A percentile compares a stretch with the other conserved stretches of the same genome.
These are phyloP conservation scores for Globisporangium paddicum DNA, from an alignment of 352 stramenopile genomes.

Conservation along the genomic window DNA sequence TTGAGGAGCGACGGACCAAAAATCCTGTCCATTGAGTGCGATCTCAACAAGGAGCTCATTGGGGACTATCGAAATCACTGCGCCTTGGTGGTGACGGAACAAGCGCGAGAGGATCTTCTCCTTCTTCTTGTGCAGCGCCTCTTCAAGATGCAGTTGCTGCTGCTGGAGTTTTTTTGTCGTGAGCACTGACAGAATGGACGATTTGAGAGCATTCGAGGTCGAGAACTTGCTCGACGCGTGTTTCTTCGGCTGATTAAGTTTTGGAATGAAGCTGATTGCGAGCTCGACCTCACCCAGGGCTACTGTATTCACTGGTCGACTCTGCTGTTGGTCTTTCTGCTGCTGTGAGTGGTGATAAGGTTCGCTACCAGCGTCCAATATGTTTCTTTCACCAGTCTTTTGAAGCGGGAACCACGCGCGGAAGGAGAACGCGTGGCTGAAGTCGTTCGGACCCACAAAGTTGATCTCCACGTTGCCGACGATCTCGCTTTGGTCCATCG, in stretches of 20 bases:
- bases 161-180: slow-evolving; percentile 26
- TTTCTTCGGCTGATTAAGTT: background rate
- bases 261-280: slow-evolving; percentile 37
- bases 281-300: slow-evolving; percentile 51
- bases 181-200: slow-evolving; percentile 48
- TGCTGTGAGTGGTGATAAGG: slow-evolving; percentile 4
- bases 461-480: slow-evolving; percentile 46
- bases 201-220: slow-evolving; percentile 24
- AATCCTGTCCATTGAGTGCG: slow-evolving; percentile 65
- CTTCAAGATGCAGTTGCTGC: slow-evolving; percentile 2
- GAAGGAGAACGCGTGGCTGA: slow-evolving; percentile 27
- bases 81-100: slow-evolving; percentile 32
- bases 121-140: slow-evolving; percentile 22
- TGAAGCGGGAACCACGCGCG: slow-evolving; percentile 54
- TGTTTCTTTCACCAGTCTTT: slow-evolving; percentile 9
- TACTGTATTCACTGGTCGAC: background rate
- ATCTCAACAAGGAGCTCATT: slow-evolving; percentile 52
- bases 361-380: slow-evolving; percentile 3
- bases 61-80: slow-evolving; percentile 26
- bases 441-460: slow-evolving; percentile 16
- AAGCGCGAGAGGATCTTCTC: slow-evolving; percentile 43
- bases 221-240: slow-evolving; percentile 9
- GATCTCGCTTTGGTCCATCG: slow-evolving; percentile 57
- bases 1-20: slow-evolving; percentile 37
- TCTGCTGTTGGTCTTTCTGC: background rate